Percentiles rank a stretch among this genome's conserved stretches.
phyloP scores from a whole-genome alignment of 1,284 basidiomycete genomes.

The Taiwanofungus camphoratus region DNA sequence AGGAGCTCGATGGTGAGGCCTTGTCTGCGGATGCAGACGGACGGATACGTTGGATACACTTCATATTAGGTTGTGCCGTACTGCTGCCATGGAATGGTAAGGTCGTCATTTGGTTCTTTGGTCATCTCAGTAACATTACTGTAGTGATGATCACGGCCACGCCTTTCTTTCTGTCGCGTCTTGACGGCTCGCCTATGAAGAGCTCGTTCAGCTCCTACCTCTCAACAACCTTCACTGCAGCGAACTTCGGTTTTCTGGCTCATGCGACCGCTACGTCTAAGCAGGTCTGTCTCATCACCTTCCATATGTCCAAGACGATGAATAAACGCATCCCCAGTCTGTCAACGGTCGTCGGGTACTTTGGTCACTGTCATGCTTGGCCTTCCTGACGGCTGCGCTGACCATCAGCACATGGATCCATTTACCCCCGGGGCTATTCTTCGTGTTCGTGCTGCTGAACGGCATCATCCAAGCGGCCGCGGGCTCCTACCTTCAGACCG shows the following conservation, averaged over 20 bases:
- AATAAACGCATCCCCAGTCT: conserved; percentile 12
- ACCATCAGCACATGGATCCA: conserved; percentile 54
- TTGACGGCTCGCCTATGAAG: conserved; percentile 49
- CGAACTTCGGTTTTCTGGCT: conserved; percentile 63
- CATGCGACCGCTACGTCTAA: conserved; percentile 66
- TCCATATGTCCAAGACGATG: neutral
- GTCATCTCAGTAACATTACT: neutral
- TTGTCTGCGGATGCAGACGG: conserved; percentile 30
- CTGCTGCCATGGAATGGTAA: conserved; percentile 78
- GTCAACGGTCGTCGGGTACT: conserved; percentile 22
- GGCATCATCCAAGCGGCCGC: conserved; percentile 49
- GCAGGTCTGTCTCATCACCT: conserved; percentile 40
- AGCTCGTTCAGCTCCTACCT: conserved; percentile 67
- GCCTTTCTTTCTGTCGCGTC: conserved; percentile 65
- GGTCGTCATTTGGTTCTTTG: conserved; percentile 13
- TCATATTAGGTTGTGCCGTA: conserved; percentile 66
- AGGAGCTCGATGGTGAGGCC: conserved; percentile 15
- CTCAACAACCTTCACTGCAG: conserved; percentile 54
- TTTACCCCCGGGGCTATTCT: conserved; percentile 51
- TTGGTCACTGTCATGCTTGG: conserved; percentile 26
- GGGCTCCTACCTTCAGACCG: conserved; percentile 64
- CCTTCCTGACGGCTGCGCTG: conserved; percentile 48
- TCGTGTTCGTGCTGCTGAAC: conserved; percentile 56
- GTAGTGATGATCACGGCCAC: conserved; percentile 72
- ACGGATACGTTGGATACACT: conserved; percentile 55